phyloP scores from a whole-genome alignment of 2,329 filamentous ascomycete species.

The Xylaria multiplex region DNA sequence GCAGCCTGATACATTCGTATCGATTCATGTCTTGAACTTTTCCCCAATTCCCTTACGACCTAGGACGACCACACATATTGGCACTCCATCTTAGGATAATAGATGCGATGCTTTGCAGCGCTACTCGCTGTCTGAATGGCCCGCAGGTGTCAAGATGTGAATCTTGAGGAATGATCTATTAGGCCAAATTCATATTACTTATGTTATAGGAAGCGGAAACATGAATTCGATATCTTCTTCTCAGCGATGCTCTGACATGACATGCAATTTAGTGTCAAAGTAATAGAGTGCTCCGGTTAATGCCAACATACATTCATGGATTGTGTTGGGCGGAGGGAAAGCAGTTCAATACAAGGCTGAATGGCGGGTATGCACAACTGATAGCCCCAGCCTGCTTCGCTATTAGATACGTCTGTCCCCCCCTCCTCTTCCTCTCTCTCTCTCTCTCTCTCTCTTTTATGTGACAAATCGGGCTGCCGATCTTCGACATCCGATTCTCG shows the following conservation, averaged over 20 bases:
- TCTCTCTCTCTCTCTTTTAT: neutral
- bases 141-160: neutral
- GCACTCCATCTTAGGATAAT: neutral
- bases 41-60: neutral
- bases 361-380: neutral
- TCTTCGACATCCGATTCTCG: neutral
- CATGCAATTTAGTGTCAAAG: constrained; percentile 12
- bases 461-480: constrained; percentile 1
- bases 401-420: neutral
- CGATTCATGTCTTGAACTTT: neutral
- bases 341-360: neutral
- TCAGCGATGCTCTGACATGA: neutral
- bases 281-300: neutral
- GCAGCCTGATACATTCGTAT: neutral
- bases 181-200: neutral
- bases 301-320: neutral
- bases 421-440: neutral
- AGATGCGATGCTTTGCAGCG: neutral
- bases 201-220: neutral
- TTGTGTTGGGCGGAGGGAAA: neutral
- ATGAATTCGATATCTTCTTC: neutral
- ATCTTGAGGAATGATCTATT: neutral
- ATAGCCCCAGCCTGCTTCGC: neutral
- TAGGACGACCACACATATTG: neutral
- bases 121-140: neutral